Base-by-base conservation (phyloP, 345 rosid genomes). In the Eucalyptus rudis region DNA sequence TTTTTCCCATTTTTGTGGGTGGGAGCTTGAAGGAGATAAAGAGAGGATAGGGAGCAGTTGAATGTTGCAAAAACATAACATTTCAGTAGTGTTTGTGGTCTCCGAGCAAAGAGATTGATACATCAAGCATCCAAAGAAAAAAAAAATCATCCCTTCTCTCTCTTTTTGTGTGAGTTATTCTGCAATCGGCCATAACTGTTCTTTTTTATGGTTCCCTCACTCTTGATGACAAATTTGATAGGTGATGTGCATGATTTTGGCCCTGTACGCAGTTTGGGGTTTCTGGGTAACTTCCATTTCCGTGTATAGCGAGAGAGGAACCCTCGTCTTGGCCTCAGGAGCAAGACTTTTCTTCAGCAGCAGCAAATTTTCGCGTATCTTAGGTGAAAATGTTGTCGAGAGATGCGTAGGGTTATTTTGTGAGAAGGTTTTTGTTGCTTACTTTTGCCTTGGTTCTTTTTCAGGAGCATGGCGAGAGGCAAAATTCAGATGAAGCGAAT, bases 401-500 rank as follows among this genome's bases (percentile, higher is more conserved):
- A 76, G 84, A 76, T 76, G 47, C 45, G 47, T 40, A 40, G 47
- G 84, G 47, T 76, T 76, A 13, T 76, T 76, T 76, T 76, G 16
- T 40, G 47, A 40, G 84, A 40, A 10, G 84, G 84, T 15, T 13
- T 22, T 40, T 43, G 84, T 40, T 40, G 15, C 84, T 76, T 76
- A 40, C 24, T 76, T 76, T 40, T 22, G 44, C 27, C 15, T 40
- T 11, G 13, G 24, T 24, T 76, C 47, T 2, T 40, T 76, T 76
- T 36, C 47, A 76, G 84, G 92, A 80, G 87, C 24, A 95, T 95
- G 97, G 95, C 91, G 91, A 93, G 96, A 89, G 96, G 97, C n/a
- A 95, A 94, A 90, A 84, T 93, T 87, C 89, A 94, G 92, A 92
- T 95, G 93, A 94, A 89, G 92, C 91, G 90, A 91, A 95, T 95